Conservation (phyloP, 1,284 basidiomycete species). For the Cutaneotrichosporon sp. region DNA sequence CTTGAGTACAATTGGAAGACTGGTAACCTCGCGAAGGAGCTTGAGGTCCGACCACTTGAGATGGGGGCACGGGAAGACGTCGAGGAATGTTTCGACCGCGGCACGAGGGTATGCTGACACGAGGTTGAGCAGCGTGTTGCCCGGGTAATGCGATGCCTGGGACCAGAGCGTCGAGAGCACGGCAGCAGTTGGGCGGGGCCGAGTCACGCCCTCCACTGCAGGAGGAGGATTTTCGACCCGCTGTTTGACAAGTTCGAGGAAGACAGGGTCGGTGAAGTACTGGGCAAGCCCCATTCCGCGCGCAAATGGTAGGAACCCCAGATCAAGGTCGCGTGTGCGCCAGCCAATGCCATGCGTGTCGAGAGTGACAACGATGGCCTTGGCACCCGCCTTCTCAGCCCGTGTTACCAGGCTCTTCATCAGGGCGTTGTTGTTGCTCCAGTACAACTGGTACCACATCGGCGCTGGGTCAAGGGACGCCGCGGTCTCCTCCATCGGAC, state of each 20-base stretch:
- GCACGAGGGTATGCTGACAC: constrained; percentile 4
- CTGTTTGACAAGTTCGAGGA: constrained; percentile 5
- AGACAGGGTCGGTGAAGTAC: constrained; percentile 16
- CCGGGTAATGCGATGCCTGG: constrained; percentile 10
- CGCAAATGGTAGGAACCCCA: constrained; percentile 12
- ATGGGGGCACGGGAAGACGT: constrained; percentile 11
- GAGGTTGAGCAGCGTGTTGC: constrained; percentile 6
- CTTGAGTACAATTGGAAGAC: constrained; percentile 56
- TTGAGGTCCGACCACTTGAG: constrained; percentile 14
- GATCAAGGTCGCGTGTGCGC: constrained; percentile 38
- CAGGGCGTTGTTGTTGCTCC: constrained; percentile 51
- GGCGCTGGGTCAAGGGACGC: constrained; percentile 58
- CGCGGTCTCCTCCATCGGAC: constrained; percentile 68
- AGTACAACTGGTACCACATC: constrained; percentile 78
- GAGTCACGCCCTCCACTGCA: neutral
- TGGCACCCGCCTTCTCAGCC: constrained; percentile 53
- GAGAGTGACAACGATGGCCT: constrained; percentile 52
- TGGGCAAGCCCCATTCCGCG: constrained; percentile 13
- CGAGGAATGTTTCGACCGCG: constrained; percentile 17
- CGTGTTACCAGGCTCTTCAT: constrained; percentile 51
- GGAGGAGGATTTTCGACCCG: constrained; percentile 3
- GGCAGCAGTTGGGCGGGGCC: constrained; percentile 2
- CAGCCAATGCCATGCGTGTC: constrained; percentile 62
- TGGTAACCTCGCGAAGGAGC: constrained; percentile 7
- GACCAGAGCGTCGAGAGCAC: constrained; percentile 6